These are phyloP conservation scores for Allium fistulosum DNA, from an alignment of 106 monocot genomes.

Conservation along the genomic window DNA sequence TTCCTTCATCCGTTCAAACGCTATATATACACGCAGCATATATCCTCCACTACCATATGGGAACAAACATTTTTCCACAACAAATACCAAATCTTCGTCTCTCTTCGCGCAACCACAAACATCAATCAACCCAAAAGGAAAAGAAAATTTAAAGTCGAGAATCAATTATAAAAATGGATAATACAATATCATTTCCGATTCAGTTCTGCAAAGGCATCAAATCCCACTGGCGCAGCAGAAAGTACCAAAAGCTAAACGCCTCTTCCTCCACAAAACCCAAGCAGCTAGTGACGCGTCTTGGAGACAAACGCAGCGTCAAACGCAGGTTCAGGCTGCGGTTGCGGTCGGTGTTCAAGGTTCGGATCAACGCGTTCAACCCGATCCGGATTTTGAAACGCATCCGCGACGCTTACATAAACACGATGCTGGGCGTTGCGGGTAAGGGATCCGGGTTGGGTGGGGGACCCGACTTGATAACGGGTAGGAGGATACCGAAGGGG, in stretches of 20 bases:
- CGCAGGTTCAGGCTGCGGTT: constrained; percentile 1
- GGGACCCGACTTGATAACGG: constrained; percentile 11
- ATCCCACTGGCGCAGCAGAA: constrained; percentile 35
- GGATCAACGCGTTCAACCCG: constrained; percentile 14
- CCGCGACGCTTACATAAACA: constrained; percentile 29
- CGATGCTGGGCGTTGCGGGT: constrained; percentile 30
- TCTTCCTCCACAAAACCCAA: neutral
- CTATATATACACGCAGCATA: too few relatives aligned
- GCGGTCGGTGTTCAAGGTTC: neutral
- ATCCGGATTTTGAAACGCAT: constrained; percentile 13
- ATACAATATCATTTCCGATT: constrained; percentile 32
- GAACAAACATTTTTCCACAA: too few relatives aligned
- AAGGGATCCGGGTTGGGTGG: constrained; percentile 1
- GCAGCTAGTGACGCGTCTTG: constrained; percentile 12
- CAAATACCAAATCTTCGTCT: too few relatives aligned
- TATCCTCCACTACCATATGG: too few relatives aligned
- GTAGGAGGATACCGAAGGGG: constrained; percentile 16
- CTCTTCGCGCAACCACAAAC: too few relatives aligned
- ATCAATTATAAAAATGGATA: neutral
- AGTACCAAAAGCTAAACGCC: constrained; percentile 25
- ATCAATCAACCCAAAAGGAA: too few relatives aligned
- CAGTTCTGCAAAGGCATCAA: constrained; percentile 36
- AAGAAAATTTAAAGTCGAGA: too few relatives aligned
- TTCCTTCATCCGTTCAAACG: too few relatives aligned
- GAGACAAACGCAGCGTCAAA: neutral